Evolutionary conservation across 805 yeast species (phyloP).

Genomic region (fission yeast (Schizosaccharomyces pombe)): DNA sequence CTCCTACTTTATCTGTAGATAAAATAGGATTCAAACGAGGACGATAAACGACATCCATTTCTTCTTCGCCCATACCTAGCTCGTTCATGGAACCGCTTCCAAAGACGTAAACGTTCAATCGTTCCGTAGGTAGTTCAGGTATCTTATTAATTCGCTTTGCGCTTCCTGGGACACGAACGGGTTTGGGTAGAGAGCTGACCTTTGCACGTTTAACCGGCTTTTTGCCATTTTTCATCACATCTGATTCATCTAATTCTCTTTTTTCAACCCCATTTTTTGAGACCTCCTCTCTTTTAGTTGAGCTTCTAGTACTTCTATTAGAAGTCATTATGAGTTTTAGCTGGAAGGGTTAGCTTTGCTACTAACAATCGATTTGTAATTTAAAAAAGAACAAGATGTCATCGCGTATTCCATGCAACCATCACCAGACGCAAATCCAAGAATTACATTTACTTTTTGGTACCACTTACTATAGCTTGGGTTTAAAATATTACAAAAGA

Average conservation of each 20-base stretch:
- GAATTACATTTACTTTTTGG: no score
- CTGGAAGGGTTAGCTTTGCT: no score
- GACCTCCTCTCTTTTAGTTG: not conserved
- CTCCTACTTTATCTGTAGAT: slow-evolving; percentile 34
- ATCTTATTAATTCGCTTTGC: not conserved
- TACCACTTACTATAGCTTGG: no score
- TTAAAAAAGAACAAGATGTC: no score
- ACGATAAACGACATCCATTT: slow-evolving; percentile 78
- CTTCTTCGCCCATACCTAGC: slow-evolving; percentile 87
- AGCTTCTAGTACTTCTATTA: not conserved
- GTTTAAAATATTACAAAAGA: no score
- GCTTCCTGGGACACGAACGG: not conserved
- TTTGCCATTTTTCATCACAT: not conserved
- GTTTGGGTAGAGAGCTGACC: not conserved
- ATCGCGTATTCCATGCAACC: no score
- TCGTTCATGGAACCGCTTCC: slow-evolving; percentile 97
- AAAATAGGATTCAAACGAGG: slow-evolving; percentile 76
- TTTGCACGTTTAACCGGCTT: not conserved
- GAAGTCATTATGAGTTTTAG: not conserved
- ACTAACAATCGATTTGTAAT: no score
- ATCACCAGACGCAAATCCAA: no score
- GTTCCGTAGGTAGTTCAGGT: slow-evolving; percentile 14
- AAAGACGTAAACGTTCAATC: slow-evolving; percentile 69
- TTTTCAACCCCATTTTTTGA: not conserved
- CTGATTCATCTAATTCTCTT: not conserved